Base-by-base conservation (phyloP, 495 filamentous ascomycete genomes). In the Saxophila tyrrhenica region DNA sequence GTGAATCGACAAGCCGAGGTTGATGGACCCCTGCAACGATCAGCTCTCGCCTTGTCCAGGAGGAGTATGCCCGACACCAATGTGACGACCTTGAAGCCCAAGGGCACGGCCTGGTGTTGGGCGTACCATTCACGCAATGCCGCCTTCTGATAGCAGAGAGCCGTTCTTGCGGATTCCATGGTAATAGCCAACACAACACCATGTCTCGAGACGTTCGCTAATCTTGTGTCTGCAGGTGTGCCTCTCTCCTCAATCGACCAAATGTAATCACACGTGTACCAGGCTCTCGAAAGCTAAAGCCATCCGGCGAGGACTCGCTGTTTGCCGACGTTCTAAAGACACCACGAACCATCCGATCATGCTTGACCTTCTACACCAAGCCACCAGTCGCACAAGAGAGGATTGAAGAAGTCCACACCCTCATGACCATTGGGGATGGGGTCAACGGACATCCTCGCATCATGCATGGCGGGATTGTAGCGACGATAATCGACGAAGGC, bases 391-490 rank as follows among this genome's bases (percentile, higher is more conserved):
- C 53, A 10, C 55, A 52, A n/a, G 57, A 60, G 8, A 58, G 63
- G 44, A 65, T 79, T 45, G 55, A 63, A 16, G 71, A 76, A 51
- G 39, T 79, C 44, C 65, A 67, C 23, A 65, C 65, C 9, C 65
- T 82, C 19, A 43, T 82, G 15, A 74, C 72, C 9, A 65, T 82
- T 2, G 78, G 77, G n/a, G 66, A 65, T 10, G 73, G 71, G 25
- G 51, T 86, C 51, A 79, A 81, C 59, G 82, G 82, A 1, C 75
- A 75, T 55, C 67, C 75, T n/a, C 66, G 72, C 16, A 70, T 79
- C 21, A 69, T 73, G 25, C 82, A 86, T 63, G 82, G 82, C 17
- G 82, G 80, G 19, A 72, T 82, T 41, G 70, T 80, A 19, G 73
- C 72, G n/a, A 73, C 77, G 1, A 65, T 87, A 22, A 59, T 86